A percentile compares a stretch with the other conserved stretches of the same genome.
These are phyloP conservation scores for Pichia californica DNA, from an alignment of 805 yeast species.

Conservation along the genomic window DNA sequence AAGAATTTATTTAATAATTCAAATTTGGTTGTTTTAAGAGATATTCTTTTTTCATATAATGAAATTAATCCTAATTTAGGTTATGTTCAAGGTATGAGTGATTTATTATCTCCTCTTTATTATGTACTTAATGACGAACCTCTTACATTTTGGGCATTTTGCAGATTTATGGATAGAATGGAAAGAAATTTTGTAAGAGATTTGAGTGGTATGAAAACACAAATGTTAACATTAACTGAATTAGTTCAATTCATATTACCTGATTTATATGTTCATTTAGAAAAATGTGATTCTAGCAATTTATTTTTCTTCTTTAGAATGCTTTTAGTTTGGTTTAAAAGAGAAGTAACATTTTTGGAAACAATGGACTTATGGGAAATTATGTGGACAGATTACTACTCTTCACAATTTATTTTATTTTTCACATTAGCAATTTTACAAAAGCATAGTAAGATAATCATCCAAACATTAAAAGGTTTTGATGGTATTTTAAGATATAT, in stretches of 20 bases:
- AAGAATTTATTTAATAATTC: conserved; percentile 65
- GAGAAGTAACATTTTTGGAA: conserved; percentile 79
- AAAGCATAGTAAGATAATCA: conserved; percentile 73
- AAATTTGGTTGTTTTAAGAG: conserved; percentile 65
- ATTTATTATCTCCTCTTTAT: conserved; percentile 81
- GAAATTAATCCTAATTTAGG: conserved; percentile 80
- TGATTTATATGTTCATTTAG: conserved; percentile 71
- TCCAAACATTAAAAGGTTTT: conserved; percentile 65
- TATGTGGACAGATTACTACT: conserved; percentile 79
- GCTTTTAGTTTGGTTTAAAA: conserved; percentile 91
- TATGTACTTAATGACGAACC: conserved; percentile 61
- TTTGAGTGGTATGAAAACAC: conserved; percentile 88
- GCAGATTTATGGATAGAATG: conserved; percentile 87
- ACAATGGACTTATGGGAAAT: conserved; percentile 86
- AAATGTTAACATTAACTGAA: conserved; percentile 77
- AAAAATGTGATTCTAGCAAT: conserved; percentile 81
- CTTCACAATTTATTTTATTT: conserved; percentile 84
- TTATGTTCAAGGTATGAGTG: conserved; percentile 98
- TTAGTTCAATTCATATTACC: conserved; percentile 90
- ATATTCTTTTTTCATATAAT: conserved; percentile 79
- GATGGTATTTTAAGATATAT: conserved; percentile 90
- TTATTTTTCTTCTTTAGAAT: conserved; percentile 91
- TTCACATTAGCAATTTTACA: conserved; percentile 86
- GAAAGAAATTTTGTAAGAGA: conserved; percentile 89
- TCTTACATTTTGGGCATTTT: conserved; percentile 83